Base-by-base conservation (phyloP, 805 yeast species). In the Hanseniaspora lindneri region DNA sequence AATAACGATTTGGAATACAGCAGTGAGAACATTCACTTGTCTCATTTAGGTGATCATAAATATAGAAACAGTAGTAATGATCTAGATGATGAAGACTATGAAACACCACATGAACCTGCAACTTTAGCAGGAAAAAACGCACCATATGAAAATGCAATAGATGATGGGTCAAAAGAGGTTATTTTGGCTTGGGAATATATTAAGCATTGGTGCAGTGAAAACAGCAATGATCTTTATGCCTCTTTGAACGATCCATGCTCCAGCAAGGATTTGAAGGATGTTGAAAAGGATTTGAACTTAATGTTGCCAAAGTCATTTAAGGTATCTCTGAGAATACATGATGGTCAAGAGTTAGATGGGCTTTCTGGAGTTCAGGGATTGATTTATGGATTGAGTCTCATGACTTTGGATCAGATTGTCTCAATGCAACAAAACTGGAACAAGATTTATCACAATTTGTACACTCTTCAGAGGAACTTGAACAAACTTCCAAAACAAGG, bases 361-460 rank as follows among this genome's bases (percentile, higher is more conserved):
- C 78, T 84, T 52, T 73, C 78, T 3, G 86, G 79, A 24, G 69
- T 74, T 23, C 65, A 75, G 27, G 92, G 98, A 9, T 66, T 92
- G 49, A 61, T 92, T 33, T 89, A 79, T 61, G 95, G 96, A 3
- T 68, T 84, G 55, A 77, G 81, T 47, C 69, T 92, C 52, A 71
- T 92, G 75, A 80, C 84, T 20, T 65, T 89, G 36, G 95, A 88
- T 59, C 80, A 80, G 55, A 74, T 88, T 44, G 80, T 80, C 29
- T 80, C 79, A 39, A 85, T 83, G 75, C 80, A 94, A 41, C 78
- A 75, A 53, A 74, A 80, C 51, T 92, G 98, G 98, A 76, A 94
- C 57, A 75, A 71, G 51, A 85, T 83, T 42, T 76, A 81, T 33
- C 68, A 67, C 47, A 68, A 66, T 55, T 51, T 70, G 50, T 61